These are phyloP conservation scores for Heliamphora pulchella DNA, from an alignment of 179 eudicot species.

Conservation along the genomic window DNA sequence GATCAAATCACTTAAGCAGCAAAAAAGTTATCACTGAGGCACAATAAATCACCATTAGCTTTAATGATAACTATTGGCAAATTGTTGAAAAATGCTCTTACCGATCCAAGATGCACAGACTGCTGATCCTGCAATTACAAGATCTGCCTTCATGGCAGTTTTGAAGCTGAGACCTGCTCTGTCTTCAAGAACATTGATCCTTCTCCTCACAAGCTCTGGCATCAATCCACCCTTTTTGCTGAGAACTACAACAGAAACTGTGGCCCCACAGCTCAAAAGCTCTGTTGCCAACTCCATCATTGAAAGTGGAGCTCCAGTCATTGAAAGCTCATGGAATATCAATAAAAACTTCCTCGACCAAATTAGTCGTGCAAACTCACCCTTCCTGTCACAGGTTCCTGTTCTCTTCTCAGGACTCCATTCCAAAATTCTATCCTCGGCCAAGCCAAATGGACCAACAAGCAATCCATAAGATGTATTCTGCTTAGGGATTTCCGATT, in stretches of 20 bases:
- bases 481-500: slow-evolving; percentile 58
- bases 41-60: slow-evolving; percentile 4
- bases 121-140: slow-evolving; percentile 97
- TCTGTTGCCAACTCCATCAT: slow-evolving; percentile 96
- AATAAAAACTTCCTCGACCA: slow-evolving; percentile 94
- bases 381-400: slow-evolving; percentile 91
- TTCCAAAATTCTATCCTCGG: slow-evolving; percentile 70
- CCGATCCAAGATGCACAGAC: slow-evolving; percentile 97
- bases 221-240: slow-evolving; percentile 86
- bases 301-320: slow-evolving; percentile 99
- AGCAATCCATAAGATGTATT: slow-evolving; percentile 66
- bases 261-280: slow-evolving; percentile 94
- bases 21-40: neutral
- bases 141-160: slow-evolving; percentile 89
- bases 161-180: slow-evolving; percentile 77
- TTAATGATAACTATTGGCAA: neutral
- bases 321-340: slow-evolving; percentile 87
- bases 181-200: slow-evolving; percentile 78
- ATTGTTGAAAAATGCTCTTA: slow-evolving; percentile 24
- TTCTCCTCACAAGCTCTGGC: slow-evolving; percentile 77
- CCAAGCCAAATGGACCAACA: slow-evolving; percentile 86
- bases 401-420: slow-evolving; percentile 93
- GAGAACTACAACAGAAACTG: slow-evolving; percentile 78
- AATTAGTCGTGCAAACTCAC: slow-evolving; percentile 77
- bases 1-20: too few species aligned